phyloP scores from a whole-genome alignment of 768 basidiomycete species.

The Crepidotus variabilis region DNA sequence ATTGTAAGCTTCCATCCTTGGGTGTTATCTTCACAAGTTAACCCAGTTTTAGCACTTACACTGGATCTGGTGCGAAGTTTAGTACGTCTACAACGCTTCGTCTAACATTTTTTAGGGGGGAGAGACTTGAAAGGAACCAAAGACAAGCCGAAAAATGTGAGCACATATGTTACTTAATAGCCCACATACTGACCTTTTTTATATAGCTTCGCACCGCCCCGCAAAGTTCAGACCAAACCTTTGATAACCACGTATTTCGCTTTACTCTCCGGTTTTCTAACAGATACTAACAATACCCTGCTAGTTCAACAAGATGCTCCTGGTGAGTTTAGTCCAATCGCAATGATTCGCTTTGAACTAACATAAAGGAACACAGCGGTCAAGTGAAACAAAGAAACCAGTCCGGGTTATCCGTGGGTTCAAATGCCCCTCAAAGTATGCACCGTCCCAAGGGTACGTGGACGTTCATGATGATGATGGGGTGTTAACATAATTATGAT shows the following conservation, averaged over 20 bases:
- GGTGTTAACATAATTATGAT: neutral
- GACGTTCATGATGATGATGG: neutral
- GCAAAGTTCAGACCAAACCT: slow-evolving; percentile 81
- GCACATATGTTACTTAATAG: slow-evolving; percentile 15
- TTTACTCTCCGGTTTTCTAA: neutral
- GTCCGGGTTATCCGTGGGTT: slow-evolving; percentile 86
- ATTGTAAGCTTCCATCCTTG: slow-evolving; percentile 53
- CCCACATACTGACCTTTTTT: neutral
- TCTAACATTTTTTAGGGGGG: slow-evolving; percentile 48
- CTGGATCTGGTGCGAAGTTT: slow-evolving; percentile 56
- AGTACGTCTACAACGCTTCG: neutral
- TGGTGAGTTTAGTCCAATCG: slow-evolving; percentile 33
- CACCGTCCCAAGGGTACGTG: slow-evolving; percentile 71
- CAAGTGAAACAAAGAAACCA: slow-evolving; percentile 77
- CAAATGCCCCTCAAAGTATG: slow-evolving; percentile 70
- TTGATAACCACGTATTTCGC: slow-evolving; percentile 53
- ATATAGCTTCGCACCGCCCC: slow-evolving; percentile 83
- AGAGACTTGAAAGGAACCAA: slow-evolving; percentile 86
- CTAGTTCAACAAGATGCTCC: slow-evolving; percentile 65
- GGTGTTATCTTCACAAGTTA: neutral
- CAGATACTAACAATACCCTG: neutral
- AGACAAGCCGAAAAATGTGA: slow-evolving; percentile 76
- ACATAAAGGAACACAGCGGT: slow-evolving; percentile 40
- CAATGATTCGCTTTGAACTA: neutral
- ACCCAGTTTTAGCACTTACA: slow-evolving; percentile 57